Evolutionary conservation across 129 eudicot genomes (phyloP).

Genomic region (Artemisia annua): DNA sequence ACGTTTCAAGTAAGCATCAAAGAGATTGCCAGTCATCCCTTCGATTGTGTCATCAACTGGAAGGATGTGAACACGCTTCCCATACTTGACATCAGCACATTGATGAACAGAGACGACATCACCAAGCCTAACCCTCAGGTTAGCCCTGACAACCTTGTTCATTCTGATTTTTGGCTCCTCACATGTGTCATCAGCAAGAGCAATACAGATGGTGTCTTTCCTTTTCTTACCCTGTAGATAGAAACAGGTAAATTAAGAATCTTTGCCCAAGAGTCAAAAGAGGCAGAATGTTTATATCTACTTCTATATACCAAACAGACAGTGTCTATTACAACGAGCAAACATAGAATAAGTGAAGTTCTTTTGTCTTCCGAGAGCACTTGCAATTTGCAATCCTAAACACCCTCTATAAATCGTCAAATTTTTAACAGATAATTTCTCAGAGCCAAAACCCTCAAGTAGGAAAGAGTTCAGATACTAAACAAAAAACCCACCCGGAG

Average conservation of each 20-base stretch:
- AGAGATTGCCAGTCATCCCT: constrained; percentile 87
- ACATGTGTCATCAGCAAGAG: constrained; percentile 92
- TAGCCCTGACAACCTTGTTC: constrained; percentile 86
- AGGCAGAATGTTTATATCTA: not conserved
- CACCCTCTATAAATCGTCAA: no score
- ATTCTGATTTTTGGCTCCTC: constrained; percentile 89
- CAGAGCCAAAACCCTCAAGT: not conserved
- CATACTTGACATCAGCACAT: constrained; percentile 89
- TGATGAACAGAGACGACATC: constrained; percentile 96
- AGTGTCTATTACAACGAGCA: not conserved
- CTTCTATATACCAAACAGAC: not conserved
- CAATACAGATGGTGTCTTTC: constrained; percentile 87
- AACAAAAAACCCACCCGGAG: no score
- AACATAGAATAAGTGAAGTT: no score
- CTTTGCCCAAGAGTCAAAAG: not conserved
- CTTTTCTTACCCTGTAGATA: constrained; percentile 83
- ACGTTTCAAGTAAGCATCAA: constrained; percentile 93
- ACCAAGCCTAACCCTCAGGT: constrained; percentile 87
- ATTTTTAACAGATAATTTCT: not conserved
- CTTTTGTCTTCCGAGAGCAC: no score
- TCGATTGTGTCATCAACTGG: constrained; percentile 92
- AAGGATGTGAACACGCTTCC: constrained; percentile 94
- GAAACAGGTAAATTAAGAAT: not conserved
- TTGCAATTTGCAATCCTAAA: no score
- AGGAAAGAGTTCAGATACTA: no score